Conservation (phyloP, 2,329 filamentous ascomycete genomes). For the Alternaria metachromatica region DNA sequence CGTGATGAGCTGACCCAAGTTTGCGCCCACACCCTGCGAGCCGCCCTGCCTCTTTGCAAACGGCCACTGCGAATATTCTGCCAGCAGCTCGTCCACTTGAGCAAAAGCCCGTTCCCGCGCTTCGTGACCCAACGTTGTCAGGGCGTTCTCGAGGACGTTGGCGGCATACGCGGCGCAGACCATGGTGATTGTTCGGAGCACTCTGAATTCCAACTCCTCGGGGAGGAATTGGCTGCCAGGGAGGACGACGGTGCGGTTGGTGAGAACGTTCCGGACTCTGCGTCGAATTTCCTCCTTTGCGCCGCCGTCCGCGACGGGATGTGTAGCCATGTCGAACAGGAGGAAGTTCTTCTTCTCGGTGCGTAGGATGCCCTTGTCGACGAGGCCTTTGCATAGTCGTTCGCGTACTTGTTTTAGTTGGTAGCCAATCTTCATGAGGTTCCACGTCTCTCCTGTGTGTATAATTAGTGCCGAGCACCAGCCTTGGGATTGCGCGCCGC, state of each 20-base stretch:
- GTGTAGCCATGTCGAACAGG: conserved; percentile 99
- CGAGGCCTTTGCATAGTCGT: conserved; percentile 93
- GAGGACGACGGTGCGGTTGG: conserved; percentile 91
- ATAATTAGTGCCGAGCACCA: conserved; percentile 24
- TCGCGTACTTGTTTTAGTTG: conserved; percentile 99
- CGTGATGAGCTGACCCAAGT: conserved; percentile 82
- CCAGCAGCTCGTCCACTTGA: conserved; percentile 93
- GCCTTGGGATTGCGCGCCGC: background rate
- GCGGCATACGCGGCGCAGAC: conserved; percentile 97
- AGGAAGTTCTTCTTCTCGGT: conserved; percentile 99
- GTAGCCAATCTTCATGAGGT: conserved; percentile 99
- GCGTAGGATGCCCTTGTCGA: conserved; percentile 97
- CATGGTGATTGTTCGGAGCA: conserved; percentile 90
- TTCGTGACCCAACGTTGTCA: conserved; percentile 92
- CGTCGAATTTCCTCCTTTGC: conserved; percentile 97
- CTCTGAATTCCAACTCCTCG: conserved; percentile 92
- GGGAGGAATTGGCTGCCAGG: conserved; percentile 87
- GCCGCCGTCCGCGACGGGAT: conserved; percentile 93
- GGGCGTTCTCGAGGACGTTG: conserved; percentile 97
- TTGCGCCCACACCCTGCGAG: conserved; percentile 85
- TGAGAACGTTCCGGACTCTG: conserved; percentile 90
- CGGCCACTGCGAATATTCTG: conserved; percentile 97
- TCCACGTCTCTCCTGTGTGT: conserved; percentile 91
- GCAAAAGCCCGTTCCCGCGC: conserved; percentile 92
- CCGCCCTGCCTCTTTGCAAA: conserved; percentile 82